Base-by-base conservation (phyloP, 129 eudicot species). In the Silybum marianum region DNA sequence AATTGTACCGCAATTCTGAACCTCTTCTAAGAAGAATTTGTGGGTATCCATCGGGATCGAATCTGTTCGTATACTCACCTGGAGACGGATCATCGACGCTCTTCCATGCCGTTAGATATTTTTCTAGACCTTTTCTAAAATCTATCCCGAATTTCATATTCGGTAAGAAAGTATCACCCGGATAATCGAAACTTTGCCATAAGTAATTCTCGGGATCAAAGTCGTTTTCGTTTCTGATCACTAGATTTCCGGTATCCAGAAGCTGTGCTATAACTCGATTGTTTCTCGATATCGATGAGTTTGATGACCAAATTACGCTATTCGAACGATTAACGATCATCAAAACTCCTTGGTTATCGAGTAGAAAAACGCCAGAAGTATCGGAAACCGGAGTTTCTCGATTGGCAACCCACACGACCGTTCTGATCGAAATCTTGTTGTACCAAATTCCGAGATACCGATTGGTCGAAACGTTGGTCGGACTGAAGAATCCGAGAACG, bases 121-220 rank as follows among this genome's bases (percentile, higher is more conserved):
- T 78, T 10, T 84, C 40, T 44, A 65, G n/a, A 9, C 89, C 89
- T 18, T 60, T 72, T 0, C 36, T 78, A 18, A 73, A 65, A 70
- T 90, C 85, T 63, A 66, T 74, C 11, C 90, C 92, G 28, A 69
- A 40, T 60, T 83, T 83, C 97, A 92, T 92, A 18, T 80, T 74
- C 2, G 94, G 94, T 25, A 92, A 34, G 36, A 82, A 82, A 6
- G 97, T 90, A 40, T 90, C 80, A 4, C 86, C 83, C 6, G 92
- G 90, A 12, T 86, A 83, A 87, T 88, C 92, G 42, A 92, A 92
- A 54, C 97, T 92, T 77, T 92, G 94, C 97, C 97, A 91, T n/a
- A 82, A 9, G 72, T 82, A 86, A 6, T 66, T 70, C 1, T 76
- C 80, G 3, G 78, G 46, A 38, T 80, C 22, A 6, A 3, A 0